Conservation (phyloP, 306 rosid species). For the Nissolia schottii region DNA sequence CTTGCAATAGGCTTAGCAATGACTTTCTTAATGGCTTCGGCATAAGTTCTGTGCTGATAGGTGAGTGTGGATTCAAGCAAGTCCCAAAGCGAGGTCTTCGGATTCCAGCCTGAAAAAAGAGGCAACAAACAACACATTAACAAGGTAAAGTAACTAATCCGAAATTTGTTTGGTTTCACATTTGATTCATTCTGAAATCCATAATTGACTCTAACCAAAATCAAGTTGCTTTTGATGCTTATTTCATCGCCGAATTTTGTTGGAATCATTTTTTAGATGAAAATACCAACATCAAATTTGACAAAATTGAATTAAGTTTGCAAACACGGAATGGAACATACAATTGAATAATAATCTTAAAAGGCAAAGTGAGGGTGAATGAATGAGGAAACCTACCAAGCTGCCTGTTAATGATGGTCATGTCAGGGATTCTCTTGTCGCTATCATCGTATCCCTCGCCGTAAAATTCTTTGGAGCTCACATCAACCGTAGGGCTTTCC, state of each 20-base stretch:
- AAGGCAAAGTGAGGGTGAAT: neutral
- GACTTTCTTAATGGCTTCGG: slow-evolving; percentile 71
- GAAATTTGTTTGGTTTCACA: too few relatives aligned
- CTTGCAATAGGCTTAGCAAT: slow-evolving; percentile 65
- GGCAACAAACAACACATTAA: slow-evolving; percentile 7
- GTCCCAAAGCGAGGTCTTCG: slow-evolving; percentile 87
- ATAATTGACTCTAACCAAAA: too few relatives aligned
- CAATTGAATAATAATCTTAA: neutral
- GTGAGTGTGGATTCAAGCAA: slow-evolving; percentile 91
- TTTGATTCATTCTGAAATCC: too few relatives aligned
- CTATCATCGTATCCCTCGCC: slow-evolving; percentile 94
- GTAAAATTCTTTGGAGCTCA: slow-evolving; percentile 85
- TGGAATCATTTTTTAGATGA: too few relatives aligned
- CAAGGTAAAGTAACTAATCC: neutral
- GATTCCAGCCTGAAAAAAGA: slow-evolving; percentile 71
- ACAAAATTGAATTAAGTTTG: too few relatives aligned
- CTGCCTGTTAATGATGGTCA: slow-evolving; percentile 85
- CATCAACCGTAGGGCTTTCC: slow-evolving; percentile 64
- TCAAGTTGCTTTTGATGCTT: too few relatives aligned
- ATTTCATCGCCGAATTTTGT: too few relatives aligned
- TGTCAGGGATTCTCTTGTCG: slow-evolving; percentile 93
- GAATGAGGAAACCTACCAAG: slow-evolving; percentile 51
- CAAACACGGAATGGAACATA: too few relatives aligned
- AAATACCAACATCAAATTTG: too few relatives aligned
- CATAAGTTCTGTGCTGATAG: slow-evolving; percentile 89